Evolutionary conservation across 495 filamentous ascomycete genomes (phyloP), one percentile per base, ranked within the genome.

Genomic region (Astrothelium macrocarpum): DNA sequence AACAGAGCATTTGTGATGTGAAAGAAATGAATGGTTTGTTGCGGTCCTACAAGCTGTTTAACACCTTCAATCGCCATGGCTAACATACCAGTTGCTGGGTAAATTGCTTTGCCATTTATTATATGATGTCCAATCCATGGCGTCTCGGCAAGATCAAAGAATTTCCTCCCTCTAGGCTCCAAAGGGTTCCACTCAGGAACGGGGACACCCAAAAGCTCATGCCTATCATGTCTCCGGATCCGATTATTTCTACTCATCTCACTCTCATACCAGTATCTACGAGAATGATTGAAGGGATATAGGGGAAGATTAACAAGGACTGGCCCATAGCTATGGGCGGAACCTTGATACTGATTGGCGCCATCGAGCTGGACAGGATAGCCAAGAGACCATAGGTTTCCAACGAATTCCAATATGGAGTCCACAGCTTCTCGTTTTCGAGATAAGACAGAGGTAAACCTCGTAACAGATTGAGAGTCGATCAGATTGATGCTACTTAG

Each of bases 41-140:
- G 5, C 14, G 5, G 14, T 39, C 34, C 5, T 5, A 39, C 14
- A 39, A n/a, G 5, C 34, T 39, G 34, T 14, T 39, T 39, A 5
- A 39, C 5, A 39, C 5, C 34, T 39, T 39, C 34, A 5, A 14
- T 39, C 14, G 34, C 34, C 34, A 39, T 39, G 34, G 14, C 34
- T 39, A 39, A 5, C 34, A 39, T 39, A 5, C 34, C 34, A 5
- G 34, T 14, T 5, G 34, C 34, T 5, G 34, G 34, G 14, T 39
- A 39, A 39, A 39, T 5, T 5, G 34, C 5, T 14, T 5, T 5
- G 14, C 34, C 34, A 39, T 14, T 36, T 4, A 65, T 29, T 20
- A 45, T 61, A 70, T 85, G 83, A 42, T 84, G 80, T 14, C 71
- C 61, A 1, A 85, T 59, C 83, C 82, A 87, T 0, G 81, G 79